A percentile compares a stretch with the other conserved stretches of the same genome.
These are phyloP conservation scores for Solanum medicagineum DNA, from an alignment of 257 asterid species.

Conservation along the genomic window DNA sequence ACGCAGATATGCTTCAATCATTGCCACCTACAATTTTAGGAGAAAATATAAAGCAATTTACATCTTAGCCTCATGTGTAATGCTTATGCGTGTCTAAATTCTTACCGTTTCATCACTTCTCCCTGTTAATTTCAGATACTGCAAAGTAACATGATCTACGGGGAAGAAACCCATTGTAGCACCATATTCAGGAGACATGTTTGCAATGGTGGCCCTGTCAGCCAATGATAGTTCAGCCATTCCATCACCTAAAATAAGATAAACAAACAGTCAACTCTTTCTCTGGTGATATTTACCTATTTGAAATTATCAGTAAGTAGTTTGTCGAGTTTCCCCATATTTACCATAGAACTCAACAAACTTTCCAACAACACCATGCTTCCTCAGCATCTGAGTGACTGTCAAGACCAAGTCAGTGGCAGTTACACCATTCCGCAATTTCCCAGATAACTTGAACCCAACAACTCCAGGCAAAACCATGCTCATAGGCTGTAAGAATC, in stretches of 20 bases:
- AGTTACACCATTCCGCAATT: constrained; percentile 66
- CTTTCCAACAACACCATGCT: constrained; percentile 89
- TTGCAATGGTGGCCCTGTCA: constrained; percentile 97
- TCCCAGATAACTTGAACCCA: constrained; percentile 88
- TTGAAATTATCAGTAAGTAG: neutral
- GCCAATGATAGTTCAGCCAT: constrained; percentile 83
- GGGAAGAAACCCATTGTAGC: constrained; percentile 99
- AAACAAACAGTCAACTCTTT: neutral
- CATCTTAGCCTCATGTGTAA: neutral
- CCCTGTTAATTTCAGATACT: constrained; percentile 81
- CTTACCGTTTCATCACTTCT: constrained; percentile 93
- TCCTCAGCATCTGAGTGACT: constrained; percentile 78
- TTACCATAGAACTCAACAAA: constrained; percentile 47
- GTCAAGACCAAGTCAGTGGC: constrained; percentile 90
- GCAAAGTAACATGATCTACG: constrained; percentile 81
- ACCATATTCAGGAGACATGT: constrained; percentile 99
- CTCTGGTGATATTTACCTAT: neutral
- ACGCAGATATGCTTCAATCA: constrained; percentile 95
- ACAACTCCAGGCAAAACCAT: constrained; percentile 95
- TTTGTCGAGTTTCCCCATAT: neutral
- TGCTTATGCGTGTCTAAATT: neutral
- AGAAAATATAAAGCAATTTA: neutral
- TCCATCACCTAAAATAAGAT: constrained; percentile 49
- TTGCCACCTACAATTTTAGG: constrained; percentile 44
- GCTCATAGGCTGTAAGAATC: constrained; percentile 74